Evolutionary conservation across 768 basidiomycete genomes (phyloP), one percentile per base, ranked within the genome.

Genomic region (Cantharellus anzutake): DNA sequence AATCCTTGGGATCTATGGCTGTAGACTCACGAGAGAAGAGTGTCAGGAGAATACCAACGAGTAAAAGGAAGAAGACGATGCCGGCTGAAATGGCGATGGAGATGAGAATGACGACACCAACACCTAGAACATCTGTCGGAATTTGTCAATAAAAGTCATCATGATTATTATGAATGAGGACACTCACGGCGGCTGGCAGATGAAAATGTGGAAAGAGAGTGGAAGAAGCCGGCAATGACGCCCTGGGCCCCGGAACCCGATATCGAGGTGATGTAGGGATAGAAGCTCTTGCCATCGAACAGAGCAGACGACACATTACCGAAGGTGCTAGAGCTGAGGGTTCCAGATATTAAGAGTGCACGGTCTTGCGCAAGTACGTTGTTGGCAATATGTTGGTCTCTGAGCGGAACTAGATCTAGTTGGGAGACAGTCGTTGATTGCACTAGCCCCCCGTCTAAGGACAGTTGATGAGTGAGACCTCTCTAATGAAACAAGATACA

Each of bases 21-120:
- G 61, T 58, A 66, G 89, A 85, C 59, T 81, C 78, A 59, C 87
- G 77, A 29, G 85, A 81, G 70, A 90, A 80, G n/a, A 92, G 75
- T 2, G 89, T 84, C 87, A 90, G 88, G 42, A 94, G 71, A 59
- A 94, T 85, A 56, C 89, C 89, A 59, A 91, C 74, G 48, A 94
- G 73, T 14, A 85, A 84, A 40, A 92, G 75, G 0, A 93, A 74
- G 77, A 92, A 93, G 42, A 93, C 85, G 29, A 97, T 80, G 16
- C 94, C 96, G 14, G 92, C 91, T 5, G 88, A 83, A 64, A 97
- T 96, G 35, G 96, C 96, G 63, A 99, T 96, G 2, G 92, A 93
- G 64, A 99, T 92, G 51, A 99, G 78, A 64, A 98, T 97, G 59
- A 99, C 91, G 42, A 98, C 78, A 1, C 94, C 96, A 34, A 81